A percentile compares a stretch with the other conserved stretches of the same genome.
Evolutionary conservation across 2,329 filamentous ascomycete genomes (phyloP).

Genomic region (Camillea tinctor): DNA sequence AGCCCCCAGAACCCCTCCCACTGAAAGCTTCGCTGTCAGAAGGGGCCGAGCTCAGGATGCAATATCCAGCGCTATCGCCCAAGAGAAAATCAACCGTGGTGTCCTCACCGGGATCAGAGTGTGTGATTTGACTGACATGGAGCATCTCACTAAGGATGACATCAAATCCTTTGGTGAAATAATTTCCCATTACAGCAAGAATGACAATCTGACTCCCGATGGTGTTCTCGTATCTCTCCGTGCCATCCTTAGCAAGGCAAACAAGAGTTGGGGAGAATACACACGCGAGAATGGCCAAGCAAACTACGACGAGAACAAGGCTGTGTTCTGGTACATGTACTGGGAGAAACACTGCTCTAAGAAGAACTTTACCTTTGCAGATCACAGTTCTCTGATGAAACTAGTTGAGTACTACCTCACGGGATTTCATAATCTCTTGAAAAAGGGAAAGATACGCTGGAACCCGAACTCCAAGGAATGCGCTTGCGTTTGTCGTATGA

Average conservation of each 20-base stretch:
- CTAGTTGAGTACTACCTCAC: background rate
- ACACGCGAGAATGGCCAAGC: background rate
- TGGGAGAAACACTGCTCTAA: background rate
- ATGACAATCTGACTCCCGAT: background rate
- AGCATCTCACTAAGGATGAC: background rate
- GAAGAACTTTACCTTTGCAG: background rate
- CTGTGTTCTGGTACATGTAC: background rate
- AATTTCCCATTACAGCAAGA: background rate
- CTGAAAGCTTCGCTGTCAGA: background rate
- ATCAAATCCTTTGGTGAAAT: background rate
- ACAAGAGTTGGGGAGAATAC: background rate
- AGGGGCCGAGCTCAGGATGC: background rate
- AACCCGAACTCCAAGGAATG: background rate
- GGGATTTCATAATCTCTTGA: background rate
- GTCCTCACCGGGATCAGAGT: background rate
- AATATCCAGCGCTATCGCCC: background rate
- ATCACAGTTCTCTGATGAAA: background rate
- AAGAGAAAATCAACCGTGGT: background rate
- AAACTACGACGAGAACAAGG: background rate
- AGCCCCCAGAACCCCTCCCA: too few species aligned
- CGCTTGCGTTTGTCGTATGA: background rate
- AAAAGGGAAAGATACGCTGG: background rate
- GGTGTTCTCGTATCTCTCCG: background rate
- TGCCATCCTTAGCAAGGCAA: background rate
- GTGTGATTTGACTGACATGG: background rate